A percentile compares a stretch with the other conserved stretches of the same genome.
phyloP scores from a whole-genome alignment of 495 filamentous ascomycete genomes.

The Annulohypoxylon moriforme region DNA sequence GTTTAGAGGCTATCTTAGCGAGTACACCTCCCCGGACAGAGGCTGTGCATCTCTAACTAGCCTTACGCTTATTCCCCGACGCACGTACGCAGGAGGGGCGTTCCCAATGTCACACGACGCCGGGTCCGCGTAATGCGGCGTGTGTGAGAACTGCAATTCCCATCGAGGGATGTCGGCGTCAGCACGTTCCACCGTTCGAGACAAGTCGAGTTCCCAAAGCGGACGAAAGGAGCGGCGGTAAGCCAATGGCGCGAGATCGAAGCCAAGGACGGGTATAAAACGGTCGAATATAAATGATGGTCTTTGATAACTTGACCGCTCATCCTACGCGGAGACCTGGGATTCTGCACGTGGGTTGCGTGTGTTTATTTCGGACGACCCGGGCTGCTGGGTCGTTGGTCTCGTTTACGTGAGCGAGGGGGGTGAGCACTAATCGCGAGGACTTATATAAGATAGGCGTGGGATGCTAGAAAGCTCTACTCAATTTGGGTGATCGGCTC shows the following conservation, averaged over 20 bases:
- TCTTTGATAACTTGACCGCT: conserved; percentile 17
- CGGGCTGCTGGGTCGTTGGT: conserved; percentile 30
- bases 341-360: conserved; percentile 38
- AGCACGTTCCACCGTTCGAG: not conserved
- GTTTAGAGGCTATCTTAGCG: not conserved
- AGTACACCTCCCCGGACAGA: not conserved
- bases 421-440: conserved; percentile 24
- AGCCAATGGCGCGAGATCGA: conserved; percentile 16
- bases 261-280: conserved; percentile 12
- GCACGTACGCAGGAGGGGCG: conserved; percentile 11
- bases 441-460: conserved; percentile 22
- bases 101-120: conserved; percentile 22
- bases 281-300: not conserved
- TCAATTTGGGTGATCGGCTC: conserved; percentile 2
- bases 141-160: not conserved
- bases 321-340: conserved; percentile 9
- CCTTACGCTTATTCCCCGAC: conserved; percentile 30
- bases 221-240: not conserved
- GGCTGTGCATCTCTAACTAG: conserved; percentile 16
- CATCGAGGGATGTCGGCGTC: conserved; percentile 3
- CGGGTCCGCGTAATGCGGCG: conserved; percentile 2
- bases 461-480: not conserved
- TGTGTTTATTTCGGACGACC: conserved; percentile 30
- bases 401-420: conserved; percentile 20
- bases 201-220: conserved; percentile 4